phyloP scores from a whole-genome alignment of 768 basidiomycete species.

The Pholiota microspora region DNA sequence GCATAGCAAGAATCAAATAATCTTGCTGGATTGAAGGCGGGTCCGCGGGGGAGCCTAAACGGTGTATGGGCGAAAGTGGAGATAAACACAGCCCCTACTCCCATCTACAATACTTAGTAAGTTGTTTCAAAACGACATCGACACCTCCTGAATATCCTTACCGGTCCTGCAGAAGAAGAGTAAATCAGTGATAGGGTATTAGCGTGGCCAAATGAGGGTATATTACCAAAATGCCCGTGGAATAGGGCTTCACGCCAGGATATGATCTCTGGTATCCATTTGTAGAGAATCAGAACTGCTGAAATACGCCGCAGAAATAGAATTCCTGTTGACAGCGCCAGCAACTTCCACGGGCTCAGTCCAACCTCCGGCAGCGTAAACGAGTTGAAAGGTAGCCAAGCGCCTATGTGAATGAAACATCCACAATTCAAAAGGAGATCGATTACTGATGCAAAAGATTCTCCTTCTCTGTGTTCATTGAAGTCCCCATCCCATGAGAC shows the following conservation, averaged over 20 bases:
- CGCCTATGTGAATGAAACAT: constrained; percentile 85
- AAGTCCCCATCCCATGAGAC: constrained; percentile 92
- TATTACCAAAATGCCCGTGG: constrained; percentile 83
- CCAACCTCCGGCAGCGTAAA: constrained; percentile 59
- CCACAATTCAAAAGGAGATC: constrained; percentile 82
- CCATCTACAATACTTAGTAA: constrained; percentile 56
- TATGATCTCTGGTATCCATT: constrained; percentile 82
- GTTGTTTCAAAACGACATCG: constrained; percentile 1
- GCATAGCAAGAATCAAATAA: constrained; percentile 65
- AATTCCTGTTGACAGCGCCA: constrained; percentile 65
- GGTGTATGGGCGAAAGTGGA: constrained; percentile 66
- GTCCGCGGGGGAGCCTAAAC: constrained; percentile 51
- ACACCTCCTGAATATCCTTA: constrained; percentile 30
- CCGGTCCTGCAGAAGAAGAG: constrained; percentile 41
- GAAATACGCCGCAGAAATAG: constrained; percentile 81
- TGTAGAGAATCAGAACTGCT: constrained; percentile 70
- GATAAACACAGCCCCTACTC: constrained; percentile 90
- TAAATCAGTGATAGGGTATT: constrained; percentile 1
- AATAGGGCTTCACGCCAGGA: constrained; percentile 88
- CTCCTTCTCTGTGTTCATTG: constrained; percentile 77
- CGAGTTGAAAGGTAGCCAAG: constrained; percentile 71
- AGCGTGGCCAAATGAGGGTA: neutral
- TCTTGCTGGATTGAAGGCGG: constrained; percentile 73
- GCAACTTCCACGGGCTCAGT: constrained; percentile 68
- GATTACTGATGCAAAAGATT: constrained; percentile 86